Evolutionary conservation across 208 protist genomes (phyloP), one percentile per base, ranked within the genome.

Genomic region (Acanthamoeba lugdunensis): DNA sequence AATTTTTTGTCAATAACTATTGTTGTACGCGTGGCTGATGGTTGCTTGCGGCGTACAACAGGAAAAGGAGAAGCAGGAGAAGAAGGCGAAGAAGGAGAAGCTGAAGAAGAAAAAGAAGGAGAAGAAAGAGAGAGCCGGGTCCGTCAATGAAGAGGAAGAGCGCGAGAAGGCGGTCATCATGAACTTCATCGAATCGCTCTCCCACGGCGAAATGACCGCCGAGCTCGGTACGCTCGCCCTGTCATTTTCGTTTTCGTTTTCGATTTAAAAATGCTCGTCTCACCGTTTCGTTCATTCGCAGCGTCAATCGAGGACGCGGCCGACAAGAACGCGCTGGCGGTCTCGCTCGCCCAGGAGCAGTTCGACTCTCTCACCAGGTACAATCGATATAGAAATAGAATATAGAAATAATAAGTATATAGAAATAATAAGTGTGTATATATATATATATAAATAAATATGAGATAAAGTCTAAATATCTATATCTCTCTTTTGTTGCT

Each of bases 281-380:
- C 37, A 25, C 16, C 61, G 61, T 69, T 25, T 58, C 54, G 54
- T 33, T 69, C n/a, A 5, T 21, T 3, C 13, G 18, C 54, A 58
- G 54, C 54, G 1, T 16, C 54, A 6, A 23, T 58, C 18, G 65
- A 71, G 65, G 65, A 71, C 23, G 37, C 65, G 69, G 11, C 30
- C 23, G 69, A 77, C 9, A 52, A 58, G 45, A 37, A 85, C 41
- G 48, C 11, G 48, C 23, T 85, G 11, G 63, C 85, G 16, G 23
- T 90, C 30, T 90, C 85, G 30, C 56, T 90, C 18, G 85, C 85
- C 21, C 50, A 90, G 18, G 56, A 90, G 56, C 85, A 90, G 37
- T 90, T 90, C 25, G 85, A 90, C 13, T 75, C 61, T 13, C 63
- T 90, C 7, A 25, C 8, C 54, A 71, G 37, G 85, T 90, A 21